Evolutionary conservation across 164 flowering plant genomes (phyloP), one percentile per base, ranked within the genome.

Genomic region (Annona cherimola): DNA sequence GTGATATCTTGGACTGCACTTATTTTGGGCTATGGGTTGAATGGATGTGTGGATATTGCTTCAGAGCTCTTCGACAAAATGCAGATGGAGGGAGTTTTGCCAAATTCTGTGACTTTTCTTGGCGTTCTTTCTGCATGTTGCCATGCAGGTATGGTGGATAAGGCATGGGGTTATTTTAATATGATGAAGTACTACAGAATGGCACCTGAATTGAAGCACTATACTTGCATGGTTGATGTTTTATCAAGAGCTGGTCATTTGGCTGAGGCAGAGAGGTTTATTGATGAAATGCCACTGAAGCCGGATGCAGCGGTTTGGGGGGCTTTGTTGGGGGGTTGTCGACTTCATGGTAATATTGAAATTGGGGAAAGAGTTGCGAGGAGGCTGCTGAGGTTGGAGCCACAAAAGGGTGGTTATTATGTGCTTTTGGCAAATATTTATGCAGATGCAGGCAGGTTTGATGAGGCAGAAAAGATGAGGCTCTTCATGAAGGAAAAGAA

Each of bases 1-100:
- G 79, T 77, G 64, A 73, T 77, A 64, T 77, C 79, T 73, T 77
- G 79, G 79, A 77, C 73, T 35, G 39, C 73, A 3, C 7, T 77
- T 70, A 73, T 73, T 35, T 57, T 73, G 20, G 79, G 79, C 46
- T 73, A 69, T 60, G 79, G 79, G 50, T 40, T 73, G 26, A 73
- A 69, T 66, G 79, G 79, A 40, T 35, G 35, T 64, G 73, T 70
- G 35, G 70, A 60, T 46, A 40, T 43, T 64, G 66, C 76, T 43
- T 73, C 73, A 16, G 61, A 66, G 40, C 70, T 77, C 1, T 77
- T 77, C 35, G 73, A 77, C 44, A 41, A 11, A 42, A 77, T 77
- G 79, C 63, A 16, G 7, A 1, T 1, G 14, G 61, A 64, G 6
- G 73, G 72, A 18, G 35, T 77, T 44, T 42, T 63, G 76, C 79